Evolutionary conservation across 306 rosid genomes (phyloP).

Genomic region (Hippophae tibetana): DNA sequence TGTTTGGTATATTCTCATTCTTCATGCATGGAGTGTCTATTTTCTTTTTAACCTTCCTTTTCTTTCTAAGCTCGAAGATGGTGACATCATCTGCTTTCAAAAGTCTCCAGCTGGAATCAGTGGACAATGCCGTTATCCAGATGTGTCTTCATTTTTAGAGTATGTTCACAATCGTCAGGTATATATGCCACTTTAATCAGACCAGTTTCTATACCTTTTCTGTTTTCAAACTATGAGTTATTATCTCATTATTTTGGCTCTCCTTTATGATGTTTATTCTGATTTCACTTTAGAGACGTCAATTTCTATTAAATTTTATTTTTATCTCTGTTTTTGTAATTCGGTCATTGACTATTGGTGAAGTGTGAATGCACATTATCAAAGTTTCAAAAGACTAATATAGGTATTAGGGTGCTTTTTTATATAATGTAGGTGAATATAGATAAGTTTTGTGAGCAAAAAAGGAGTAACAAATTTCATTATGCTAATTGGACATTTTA

Average conservation of each 20-base stretch:
- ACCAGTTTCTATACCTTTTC: background rate
- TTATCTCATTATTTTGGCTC: too few relatives aligned
- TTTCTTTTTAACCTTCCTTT: background rate
- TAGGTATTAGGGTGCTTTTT: too few relatives aligned
- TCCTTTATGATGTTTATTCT: background rate
- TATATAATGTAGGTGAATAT: too few relatives aligned
- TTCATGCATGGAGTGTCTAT: background rate
- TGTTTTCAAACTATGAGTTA: background rate
- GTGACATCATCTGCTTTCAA: slow-evolving; percentile 92
- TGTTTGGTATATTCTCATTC: background rate
- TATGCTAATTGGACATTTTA: too few relatives aligned
- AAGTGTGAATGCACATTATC: too few relatives aligned
- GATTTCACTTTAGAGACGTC: too few relatives aligned
- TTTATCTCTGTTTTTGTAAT: too few relatives aligned
- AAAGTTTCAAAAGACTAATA: too few relatives aligned
- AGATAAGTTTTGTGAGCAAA: too few relatives aligned
- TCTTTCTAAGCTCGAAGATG: slow-evolving; percentile 72
- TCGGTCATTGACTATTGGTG: too few relatives aligned
- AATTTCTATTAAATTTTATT: too few relatives aligned
- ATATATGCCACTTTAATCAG: background rate
- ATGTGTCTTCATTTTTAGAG: slow-evolving; percentile 74
- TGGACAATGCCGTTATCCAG: slow-evolving; percentile 57
- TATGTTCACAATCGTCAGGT: slow-evolving; percentile 95
- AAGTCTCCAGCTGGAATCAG: slow-evolving; percentile 34
- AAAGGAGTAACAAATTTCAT: too few relatives aligned